phyloP scores from a whole-genome alignment of 2,329 filamentous ascomycete genomes.

The Leptographium radiaticola region DNA sequence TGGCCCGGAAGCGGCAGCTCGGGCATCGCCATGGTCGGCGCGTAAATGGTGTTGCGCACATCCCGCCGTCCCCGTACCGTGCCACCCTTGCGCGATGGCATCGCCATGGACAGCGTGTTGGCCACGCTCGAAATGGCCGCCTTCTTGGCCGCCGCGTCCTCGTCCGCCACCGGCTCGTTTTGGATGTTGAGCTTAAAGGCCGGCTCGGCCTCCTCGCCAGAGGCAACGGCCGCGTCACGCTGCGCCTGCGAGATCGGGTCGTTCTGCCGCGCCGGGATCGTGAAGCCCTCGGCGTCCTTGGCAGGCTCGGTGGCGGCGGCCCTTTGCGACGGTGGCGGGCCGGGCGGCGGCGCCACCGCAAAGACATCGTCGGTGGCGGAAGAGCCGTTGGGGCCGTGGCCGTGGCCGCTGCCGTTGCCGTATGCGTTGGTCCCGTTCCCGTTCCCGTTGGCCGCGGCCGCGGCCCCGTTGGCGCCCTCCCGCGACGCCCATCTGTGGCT shows the following conservation, averaged over 20 bases:
- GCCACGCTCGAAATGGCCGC: constrained; percentile 65
- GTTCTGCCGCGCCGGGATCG: constrained; percentile 50
- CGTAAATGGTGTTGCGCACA: constrained; percentile 80
- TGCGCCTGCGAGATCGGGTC: constrained; percentile 61
- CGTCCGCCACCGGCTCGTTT: constrained; percentile 65
- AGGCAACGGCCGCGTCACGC: constrained; percentile 39
- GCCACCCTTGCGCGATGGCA: constrained; percentile 55
- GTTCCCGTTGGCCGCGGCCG: no score
- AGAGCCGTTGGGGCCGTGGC: constrained; percentile 31
- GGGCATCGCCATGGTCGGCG: constrained; percentile 41
- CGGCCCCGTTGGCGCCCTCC: constrained; percentile 28
- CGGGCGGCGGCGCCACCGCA: constrained; percentile 37
- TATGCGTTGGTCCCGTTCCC: no score
- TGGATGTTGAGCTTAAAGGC: constrained; percentile 71
- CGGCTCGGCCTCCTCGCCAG: constrained; percentile 45
- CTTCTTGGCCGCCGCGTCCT: constrained; percentile 59
- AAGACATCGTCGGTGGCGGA: constrained; percentile 29
- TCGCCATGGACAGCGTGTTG: constrained; percentile 53
- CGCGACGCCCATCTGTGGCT: constrained; percentile 21
- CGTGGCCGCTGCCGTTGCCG: constrained; percentile 6
- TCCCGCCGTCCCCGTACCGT: constrained; percentile 82
- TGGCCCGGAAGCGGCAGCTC: constrained; percentile 16
- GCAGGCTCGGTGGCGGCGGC: constrained; percentile 21
- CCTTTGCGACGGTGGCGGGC: constrained; percentile 34
- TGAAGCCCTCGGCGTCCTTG: constrained; percentile 66